Conservation (phyloP, 495 filamentous ascomycete genomes). For the Mytilinidion resinicola region DNA sequence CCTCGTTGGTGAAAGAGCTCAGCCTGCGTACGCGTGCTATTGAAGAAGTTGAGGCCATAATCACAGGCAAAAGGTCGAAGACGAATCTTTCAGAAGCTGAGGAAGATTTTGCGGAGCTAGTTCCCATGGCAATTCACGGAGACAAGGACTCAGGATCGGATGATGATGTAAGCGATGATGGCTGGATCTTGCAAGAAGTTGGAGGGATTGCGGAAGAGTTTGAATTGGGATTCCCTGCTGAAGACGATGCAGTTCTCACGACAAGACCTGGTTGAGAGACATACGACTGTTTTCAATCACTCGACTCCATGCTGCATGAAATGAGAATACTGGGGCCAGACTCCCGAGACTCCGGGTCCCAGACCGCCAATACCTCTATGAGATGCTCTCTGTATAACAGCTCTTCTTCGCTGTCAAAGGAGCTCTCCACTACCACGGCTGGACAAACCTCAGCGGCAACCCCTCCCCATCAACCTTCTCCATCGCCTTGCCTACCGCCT, state of each 20-base stretch:
- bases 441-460: conserved; percentile 39
- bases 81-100: conserved; percentile 6
- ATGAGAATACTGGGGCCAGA: too few species aligned
- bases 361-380: too few species aligned
- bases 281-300: too few species aligned
- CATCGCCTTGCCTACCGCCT: conserved; percentile 28
- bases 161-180: conserved; percentile 7
- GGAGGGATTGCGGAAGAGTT: neutral
- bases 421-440: conserved; percentile 31
- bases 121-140: conserved; percentile 8
- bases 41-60: conserved; percentile 57
- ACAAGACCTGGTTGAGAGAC: too few species aligned
- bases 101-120: conserved; percentile 10
- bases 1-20: conserved; percentile 72
- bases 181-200: conserved; percentile 2
- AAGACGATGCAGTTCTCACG: too few species aligned
- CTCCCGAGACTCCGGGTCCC: too few species aligned
- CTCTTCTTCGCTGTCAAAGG: too few species aligned
- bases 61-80: conserved; percentile 48
- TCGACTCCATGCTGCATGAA: too few species aligned
- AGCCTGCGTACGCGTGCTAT: conserved; percentile 61
- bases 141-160: conserved; percentile 15
- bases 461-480: conserved; percentile 35
- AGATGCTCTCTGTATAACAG: too few species aligned
- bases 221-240: too few species aligned